Conservation (phyloP, 306 rosid species). For the Geum urbanum region DNA sequence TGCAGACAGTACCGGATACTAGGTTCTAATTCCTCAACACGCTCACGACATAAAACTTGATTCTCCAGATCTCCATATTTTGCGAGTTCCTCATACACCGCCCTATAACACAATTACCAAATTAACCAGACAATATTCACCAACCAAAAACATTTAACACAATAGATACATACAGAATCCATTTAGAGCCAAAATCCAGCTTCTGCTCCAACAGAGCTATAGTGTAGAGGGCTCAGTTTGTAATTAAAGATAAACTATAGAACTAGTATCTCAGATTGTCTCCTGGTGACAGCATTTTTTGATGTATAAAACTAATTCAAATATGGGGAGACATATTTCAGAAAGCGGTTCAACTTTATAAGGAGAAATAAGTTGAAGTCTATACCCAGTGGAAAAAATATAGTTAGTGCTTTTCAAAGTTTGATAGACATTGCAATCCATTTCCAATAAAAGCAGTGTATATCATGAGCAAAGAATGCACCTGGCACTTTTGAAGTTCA, state of each 20-base stretch:
- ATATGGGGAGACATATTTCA: neutral
- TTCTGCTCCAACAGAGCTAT: neutral
- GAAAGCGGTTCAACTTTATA: neutral
- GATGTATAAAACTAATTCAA: neutral
- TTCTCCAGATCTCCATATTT: slow-evolving; percentile 94
- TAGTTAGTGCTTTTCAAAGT: neutral
- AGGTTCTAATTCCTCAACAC: slow-evolving; percentile 97
- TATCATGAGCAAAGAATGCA: slow-evolving; percentile 31
- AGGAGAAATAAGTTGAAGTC: neutral
- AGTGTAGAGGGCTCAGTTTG: neutral
- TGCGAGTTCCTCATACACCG: slow-evolving; percentile 92
- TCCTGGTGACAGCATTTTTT: neutral
- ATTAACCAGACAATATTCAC: neutral
- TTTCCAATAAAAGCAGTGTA: neutral
- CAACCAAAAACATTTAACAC: slow-evolving; percentile 7
- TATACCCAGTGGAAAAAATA: neutral
- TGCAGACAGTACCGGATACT: slow-evolving; percentile 91
- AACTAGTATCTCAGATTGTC: neutral
- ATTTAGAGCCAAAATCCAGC: neutral
- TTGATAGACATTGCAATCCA: neutral
- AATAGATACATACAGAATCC: neutral
- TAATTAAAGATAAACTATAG: neutral
- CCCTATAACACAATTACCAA: slow-evolving; percentile 39
- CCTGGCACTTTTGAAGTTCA: slow-evolving; percentile 97
- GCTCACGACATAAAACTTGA: slow-evolving; percentile 91